These are phyloP conservation scores for Penicillium malachiteum DNA, from an alignment of 495 filamentous ascomycete species.

Conservation along the genomic window DNA sequence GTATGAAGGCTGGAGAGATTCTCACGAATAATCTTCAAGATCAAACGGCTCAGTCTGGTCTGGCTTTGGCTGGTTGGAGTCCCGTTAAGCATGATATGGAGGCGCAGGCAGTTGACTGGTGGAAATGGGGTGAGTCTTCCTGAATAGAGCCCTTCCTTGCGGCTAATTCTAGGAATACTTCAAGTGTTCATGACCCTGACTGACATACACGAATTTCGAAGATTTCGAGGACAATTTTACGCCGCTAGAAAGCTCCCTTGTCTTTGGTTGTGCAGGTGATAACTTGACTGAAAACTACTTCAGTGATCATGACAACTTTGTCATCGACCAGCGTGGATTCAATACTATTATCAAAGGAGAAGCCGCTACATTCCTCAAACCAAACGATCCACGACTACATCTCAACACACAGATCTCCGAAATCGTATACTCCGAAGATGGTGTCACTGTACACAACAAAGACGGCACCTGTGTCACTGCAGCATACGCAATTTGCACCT, in stretches of 20 bases:
- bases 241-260: slow-evolving; percentile 49
- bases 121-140: slow-evolving; percentile 46
- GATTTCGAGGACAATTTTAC: slow-evolving; percentile 57
- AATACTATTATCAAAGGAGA: slow-evolving; percentile 60
- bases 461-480: slow-evolving; percentile 63
- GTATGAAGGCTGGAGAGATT: slow-evolving; percentile 58
- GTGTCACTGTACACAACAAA: slow-evolving; percentile 57
- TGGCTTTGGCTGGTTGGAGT: slow-evolving; percentile 64
- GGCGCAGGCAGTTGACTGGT: slow-evolving; percentile 65
- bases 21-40: slow-evolving; percentile 63
- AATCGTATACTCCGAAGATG: slow-evolving; percentile 53
- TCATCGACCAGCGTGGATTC: slow-evolving; percentile 67
- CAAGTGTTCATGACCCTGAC: slow-evolving; percentile 6
- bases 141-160: neutral
- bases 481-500: slow-evolving; percentile 57
- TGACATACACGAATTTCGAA: slow-evolving; percentile 24
- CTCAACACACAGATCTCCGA: slow-evolving; percentile 62
- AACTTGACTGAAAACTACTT: slow-evolving; percentile 51
- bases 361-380: slow-evolving; percentile 57
- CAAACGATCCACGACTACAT: slow-evolving; percentile 57
- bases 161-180: no score
- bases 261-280: slow-evolving; percentile 44
- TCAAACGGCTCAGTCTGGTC: slow-evolving; percentile 57
- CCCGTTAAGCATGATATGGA: slow-evolving; percentile 55
- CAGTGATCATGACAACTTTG: slow-evolving; percentile 64